phyloP scores from a whole-genome alignment of 2,329 filamentous ascomycete species.

The Curvularia spicifera region DNA sequence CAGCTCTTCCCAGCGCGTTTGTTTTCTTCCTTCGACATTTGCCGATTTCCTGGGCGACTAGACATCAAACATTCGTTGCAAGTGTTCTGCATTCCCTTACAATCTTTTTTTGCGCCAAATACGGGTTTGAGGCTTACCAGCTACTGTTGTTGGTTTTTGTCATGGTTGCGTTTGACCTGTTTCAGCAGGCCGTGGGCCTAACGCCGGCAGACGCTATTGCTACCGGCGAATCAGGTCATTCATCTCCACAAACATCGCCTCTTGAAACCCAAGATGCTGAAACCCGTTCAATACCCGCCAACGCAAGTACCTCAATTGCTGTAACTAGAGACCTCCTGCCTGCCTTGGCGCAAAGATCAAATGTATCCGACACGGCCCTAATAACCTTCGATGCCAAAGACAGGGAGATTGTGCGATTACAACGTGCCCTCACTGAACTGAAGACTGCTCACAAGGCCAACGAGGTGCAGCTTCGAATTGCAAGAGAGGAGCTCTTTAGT shows the following conservation, averaged over 20 bases:
- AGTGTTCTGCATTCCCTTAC: constrained; percentile 32
- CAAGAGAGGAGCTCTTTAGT: constrained; percentile 37
- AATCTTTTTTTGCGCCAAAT: constrained; percentile 32
- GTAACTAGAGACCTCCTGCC: constrained; percentile 13
- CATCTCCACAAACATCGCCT: constrained; percentile 21
- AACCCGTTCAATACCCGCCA: constrained; percentile 25
- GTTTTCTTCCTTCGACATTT: constrained; percentile 21
- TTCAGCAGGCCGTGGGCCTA: constrained; percentile 27
- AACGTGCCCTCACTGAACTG: constrained; percentile 32
- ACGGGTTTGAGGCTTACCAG: constrained; percentile 28
- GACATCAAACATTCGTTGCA: constrained; percentile 28
- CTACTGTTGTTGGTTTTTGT: constrained; percentile 36
- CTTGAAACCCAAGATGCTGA: constrained; percentile 38
- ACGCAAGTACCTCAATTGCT: constrained; percentile 24
- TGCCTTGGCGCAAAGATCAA: constrained; percentile 11
- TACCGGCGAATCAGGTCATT: constrained; percentile 24
- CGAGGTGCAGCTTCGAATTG: constrained; percentile 34
- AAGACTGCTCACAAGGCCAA: constrained; percentile 38
- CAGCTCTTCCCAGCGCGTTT: constrained; percentile 29
- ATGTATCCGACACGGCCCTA: constrained; percentile 12
- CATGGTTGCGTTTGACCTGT: constrained; percentile 44
- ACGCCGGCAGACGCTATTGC: constrained; percentile 19
- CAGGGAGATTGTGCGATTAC: constrained; percentile 40
- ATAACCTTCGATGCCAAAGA: constrained; percentile 28
- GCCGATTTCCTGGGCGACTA: constrained; percentile 31